These are phyloP conservation scores for Pythium pyrilobum DNA, from an alignment of 352 stramenopile species.

Conservation along the genomic window DNA sequence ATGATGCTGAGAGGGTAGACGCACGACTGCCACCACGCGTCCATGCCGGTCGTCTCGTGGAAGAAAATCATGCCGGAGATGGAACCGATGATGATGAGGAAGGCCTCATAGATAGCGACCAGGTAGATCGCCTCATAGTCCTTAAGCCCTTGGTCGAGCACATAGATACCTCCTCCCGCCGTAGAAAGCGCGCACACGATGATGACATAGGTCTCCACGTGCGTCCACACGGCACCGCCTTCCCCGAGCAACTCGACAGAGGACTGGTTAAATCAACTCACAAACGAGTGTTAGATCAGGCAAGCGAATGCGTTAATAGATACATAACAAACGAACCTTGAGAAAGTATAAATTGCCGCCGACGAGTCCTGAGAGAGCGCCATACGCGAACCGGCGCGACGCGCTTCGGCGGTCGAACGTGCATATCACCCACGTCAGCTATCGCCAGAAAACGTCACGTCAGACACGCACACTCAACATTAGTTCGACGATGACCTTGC, in stretches of 20 bases:
- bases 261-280: constrained; percentile 27
- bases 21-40: constrained; percentile 71
- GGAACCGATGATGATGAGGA: constrained; percentile 81
- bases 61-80: constrained; percentile 87
- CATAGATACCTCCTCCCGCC: constrained; percentile 73
- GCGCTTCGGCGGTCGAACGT: constrained; percentile 56
- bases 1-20: constrained; percentile 76
- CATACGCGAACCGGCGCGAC: constrained; percentile 77
- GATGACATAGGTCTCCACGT: constrained; percentile 73
- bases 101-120: constrained; percentile 81
- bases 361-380: constrained; percentile 69
- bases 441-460: background rate
- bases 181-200: constrained; percentile 52
- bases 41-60: constrained; percentile 80
- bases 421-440: constrained; percentile 76
- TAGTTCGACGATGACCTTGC: background rate
- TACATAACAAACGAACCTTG: constrained; percentile 40
- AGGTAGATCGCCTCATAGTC: constrained; percentile 87
- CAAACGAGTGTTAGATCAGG: background rate
- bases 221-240: constrained; percentile 59
- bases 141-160: constrained; percentile 64
- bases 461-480: background rate
- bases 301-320: background rate
- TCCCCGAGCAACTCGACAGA: constrained; percentile 78
- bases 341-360: constrained; percentile 86